Conservation (phyloP, 2,329 filamentous ascomycete genomes). For the Didymella pomorum region DNA sequence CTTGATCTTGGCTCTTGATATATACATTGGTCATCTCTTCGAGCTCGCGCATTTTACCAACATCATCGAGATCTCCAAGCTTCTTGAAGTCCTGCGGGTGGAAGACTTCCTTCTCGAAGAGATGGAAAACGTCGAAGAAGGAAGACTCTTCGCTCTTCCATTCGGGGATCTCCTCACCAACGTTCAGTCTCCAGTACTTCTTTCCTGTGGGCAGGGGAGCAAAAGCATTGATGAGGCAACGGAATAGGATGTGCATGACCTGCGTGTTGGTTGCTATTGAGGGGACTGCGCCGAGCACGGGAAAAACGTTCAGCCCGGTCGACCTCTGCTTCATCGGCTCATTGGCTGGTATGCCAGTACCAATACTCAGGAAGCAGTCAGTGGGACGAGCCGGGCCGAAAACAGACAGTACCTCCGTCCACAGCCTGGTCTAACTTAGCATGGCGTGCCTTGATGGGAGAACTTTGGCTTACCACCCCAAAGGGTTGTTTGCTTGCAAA, state of each 20-base stretch:
- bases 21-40: neutral
- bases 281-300: neutral
- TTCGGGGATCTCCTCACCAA: constrained; percentile 10
- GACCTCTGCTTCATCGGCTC: neutral
- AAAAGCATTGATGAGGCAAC: constrained; percentile 9
- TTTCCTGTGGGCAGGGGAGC: neutral
- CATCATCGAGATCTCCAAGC: constrained; percentile 5
- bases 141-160: neutral
- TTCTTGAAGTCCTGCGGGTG: constrained; percentile 1
- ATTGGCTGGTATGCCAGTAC: constrained; percentile 15
- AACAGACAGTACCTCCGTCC: constrained; percentile 14
- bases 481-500: constrained; percentile 5
- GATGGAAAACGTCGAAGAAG: neutral
- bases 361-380: constrained; percentile 19
- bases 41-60: neutral
- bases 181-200: constrained; percentile 7
- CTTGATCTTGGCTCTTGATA: neutral
- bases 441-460: too few species aligned
- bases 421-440: constrained; percentile 2
- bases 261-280: constrained; percentile 2
- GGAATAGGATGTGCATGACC: constrained; percentile 10
- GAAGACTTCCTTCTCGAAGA: neutral
- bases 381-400: constrained; percentile 13
- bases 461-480: constrained; percentile 8
- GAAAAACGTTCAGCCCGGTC: neutral